Evolutionary conservation across 2,329 filamentous ascomycete species (phyloP).

Genomic region (Plenodomus tracheiphilus): DNA sequence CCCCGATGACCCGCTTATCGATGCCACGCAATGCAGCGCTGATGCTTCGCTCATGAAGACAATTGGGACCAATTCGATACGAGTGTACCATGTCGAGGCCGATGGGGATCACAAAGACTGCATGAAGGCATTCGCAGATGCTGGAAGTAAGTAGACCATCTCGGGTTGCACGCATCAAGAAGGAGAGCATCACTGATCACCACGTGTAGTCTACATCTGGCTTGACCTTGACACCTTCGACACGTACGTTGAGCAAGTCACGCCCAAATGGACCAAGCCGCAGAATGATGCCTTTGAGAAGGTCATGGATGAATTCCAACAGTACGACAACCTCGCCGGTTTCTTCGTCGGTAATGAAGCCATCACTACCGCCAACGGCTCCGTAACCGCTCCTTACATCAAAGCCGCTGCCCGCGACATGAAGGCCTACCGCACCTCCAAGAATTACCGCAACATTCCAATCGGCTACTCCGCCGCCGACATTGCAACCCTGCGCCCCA

Average conservation of each 20-base stretch:
- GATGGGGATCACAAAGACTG: slow-evolving; percentile 72
- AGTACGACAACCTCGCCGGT: slow-evolving; percentile 78
- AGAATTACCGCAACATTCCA: slow-evolving; percentile 79
- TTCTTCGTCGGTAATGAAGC: slow-evolving; percentile 85
- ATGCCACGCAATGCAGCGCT: slow-evolving; percentile 73
- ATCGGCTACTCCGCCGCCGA: slow-evolving; percentile 88
- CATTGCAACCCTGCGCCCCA: slow-evolving; percentile 69
- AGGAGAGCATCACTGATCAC: background rate
- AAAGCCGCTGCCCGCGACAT: slow-evolving; percentile 81
- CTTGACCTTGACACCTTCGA: slow-evolving; percentile 75
- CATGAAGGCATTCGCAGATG: slow-evolving; percentile 78
- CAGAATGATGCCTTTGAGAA: slow-evolving; percentile 69
- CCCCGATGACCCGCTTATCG: slow-evolving; percentile 74
- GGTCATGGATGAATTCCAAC: slow-evolving; percentile 76
- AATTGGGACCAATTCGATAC: slow-evolving; percentile 80
- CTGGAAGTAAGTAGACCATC: slow-evolving; percentile 34
- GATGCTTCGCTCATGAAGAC: slow-evolving; percentile 79
- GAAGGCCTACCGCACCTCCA: slow-evolving; percentile 76
- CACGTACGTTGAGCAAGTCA: slow-evolving; percentile 67
- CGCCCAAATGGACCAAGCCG: slow-evolving; percentile 71
- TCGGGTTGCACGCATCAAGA: background rate
- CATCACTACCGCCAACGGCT: slow-evolving; percentile 61
- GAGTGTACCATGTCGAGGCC: slow-evolving; percentile 85
- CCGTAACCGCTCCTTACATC: slow-evolving; percentile 75
- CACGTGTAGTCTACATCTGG: slow-evolving; percentile 74